Evolutionary conservation across 352 stramenopile species (phyloP), one percentile per base, ranked within the genome.

Genomic region (Aphanomyces stellatus): DNA sequence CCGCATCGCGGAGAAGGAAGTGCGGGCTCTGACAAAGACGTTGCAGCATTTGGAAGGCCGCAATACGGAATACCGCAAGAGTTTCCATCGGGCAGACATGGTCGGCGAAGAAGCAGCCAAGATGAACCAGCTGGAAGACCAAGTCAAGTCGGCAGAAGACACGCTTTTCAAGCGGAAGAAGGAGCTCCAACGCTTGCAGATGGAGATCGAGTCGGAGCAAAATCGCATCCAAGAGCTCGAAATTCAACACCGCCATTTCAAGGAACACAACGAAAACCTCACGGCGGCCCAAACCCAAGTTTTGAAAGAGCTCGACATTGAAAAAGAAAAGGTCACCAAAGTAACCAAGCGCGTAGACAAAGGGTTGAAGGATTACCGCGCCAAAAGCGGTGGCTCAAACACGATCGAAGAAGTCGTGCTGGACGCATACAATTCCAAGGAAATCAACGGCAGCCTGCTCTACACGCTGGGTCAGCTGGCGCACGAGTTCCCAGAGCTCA

Each of bases 31-130:
- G 41, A 90, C 97, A 71, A 96, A 93, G 69, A 98, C 95, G 25
- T 76, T 99, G 31, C 73, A 84, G 48, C 88, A 98, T 59, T 73
- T 99, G 27, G 93, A 97, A 63, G 76, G 83, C 33, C 78, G 89
- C 64, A 99, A 99, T 77, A 96, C 87, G n/a, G 82, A 91, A 64
- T 98, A 96, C 75, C 90, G 95, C 33, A 90, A 93, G 71, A 97
- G 86, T 55, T 98, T 98, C 71, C 87, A 97, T 55, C 81, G 88
- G 6, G 91, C 91, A 1, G 89, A 98, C 68, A 77, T 91, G 19
- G 84, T 78, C 51, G 81, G 85, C 48, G 76, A 87, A 30, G 90
- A 98, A 13, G 91, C 88, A 1, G 72, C 91, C 51, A 83, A 93
- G 65, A 78, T 98, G 70, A 74, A 73, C 51, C 76, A 85, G 51